A percentile compares a stretch with the other conserved stretches of the same genome.
phyloP scores from a whole-genome alignment of 2,329 filamentous ascomycete genomes.

The Xylariaceae sp. region DNA sequence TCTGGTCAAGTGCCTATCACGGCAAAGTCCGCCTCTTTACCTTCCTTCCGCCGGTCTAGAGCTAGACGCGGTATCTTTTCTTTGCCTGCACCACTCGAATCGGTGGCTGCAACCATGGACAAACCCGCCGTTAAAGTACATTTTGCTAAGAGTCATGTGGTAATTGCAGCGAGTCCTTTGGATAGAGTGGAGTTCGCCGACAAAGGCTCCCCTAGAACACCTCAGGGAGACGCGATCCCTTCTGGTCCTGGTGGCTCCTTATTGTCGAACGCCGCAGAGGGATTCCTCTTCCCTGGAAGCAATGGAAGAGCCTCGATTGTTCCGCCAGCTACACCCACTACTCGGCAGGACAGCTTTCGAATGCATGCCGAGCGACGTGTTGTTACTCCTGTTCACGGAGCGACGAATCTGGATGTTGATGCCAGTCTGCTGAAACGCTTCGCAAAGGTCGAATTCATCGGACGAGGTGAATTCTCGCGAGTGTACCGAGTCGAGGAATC shows the following conservation, averaged over 20 bases:
- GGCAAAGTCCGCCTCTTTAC: constrained; percentile 34
- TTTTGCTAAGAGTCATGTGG: constrained; percentile 52
- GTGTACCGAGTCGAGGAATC: constrained; percentile 73
- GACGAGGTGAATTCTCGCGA: constrained; percentile 88
- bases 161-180: constrained; percentile 60
- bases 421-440: constrained; percentile 72
- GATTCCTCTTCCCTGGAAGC: constrained; percentile 37
- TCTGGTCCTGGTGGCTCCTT: constrained; percentile 81
- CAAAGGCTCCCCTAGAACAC: constrained; percentile 68
- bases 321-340: constrained; percentile 80
- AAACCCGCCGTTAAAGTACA: constrained; percentile 36
- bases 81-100: constrained; percentile 36
- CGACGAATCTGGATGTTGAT: constrained; percentile 73
- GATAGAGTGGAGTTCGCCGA: constrained; percentile 52
- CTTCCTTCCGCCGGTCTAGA: constrained; percentile 39
- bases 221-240: constrained; percentile 69
- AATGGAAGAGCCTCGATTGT: constrained; percentile 40
- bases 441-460: constrained; percentile 74
- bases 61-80: constrained; percentile 32
- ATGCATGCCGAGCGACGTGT: constrained; percentile 59
- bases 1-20: constrained; percentile 34
- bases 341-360: constrained; percentile 55
- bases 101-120: constrained; percentile 23
- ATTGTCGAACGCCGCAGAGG: constrained; percentile 62
- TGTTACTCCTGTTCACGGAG: constrained; percentile 67